Percentiles rank a stretch among this genome's conserved stretches.
phyloP scores from a whole-genome alignment of 2,329 filamentous ascomycete genomes.

The Sclerotinia sclerotiorum region DNA sequence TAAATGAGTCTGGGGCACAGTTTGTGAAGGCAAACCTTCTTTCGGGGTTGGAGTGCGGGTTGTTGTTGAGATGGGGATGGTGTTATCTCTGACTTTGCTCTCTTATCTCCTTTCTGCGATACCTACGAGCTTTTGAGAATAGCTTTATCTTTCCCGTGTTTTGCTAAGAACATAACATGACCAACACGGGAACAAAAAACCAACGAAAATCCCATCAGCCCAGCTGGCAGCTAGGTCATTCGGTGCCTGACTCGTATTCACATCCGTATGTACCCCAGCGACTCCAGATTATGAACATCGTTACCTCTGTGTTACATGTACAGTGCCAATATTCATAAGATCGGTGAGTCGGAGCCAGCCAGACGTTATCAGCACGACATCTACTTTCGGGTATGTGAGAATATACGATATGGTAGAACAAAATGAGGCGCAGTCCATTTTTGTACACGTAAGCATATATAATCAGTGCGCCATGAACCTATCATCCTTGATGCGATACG shows the following conservation, averaged over 20 bases:
- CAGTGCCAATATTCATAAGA: not conserved
- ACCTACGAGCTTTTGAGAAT: not conserved
- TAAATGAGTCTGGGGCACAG: not conserved
- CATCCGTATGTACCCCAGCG: not conserved
- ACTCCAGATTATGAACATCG: not conserved
- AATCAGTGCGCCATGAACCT: not conserved
- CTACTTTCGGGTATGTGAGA: not conserved
- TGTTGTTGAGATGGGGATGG: not conserved
- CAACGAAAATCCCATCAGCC: not conserved
- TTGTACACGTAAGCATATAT: not conserved
- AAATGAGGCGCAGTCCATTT: not conserved
- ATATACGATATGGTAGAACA: conserved; percentile 8
- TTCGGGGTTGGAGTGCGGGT: not conserved
- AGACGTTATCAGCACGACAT: conserved; percentile 6
- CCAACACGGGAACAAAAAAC: not conserved
- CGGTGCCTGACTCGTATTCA: conserved; percentile 17
- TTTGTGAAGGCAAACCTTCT: not conserved
- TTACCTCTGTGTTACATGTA: not conserved
- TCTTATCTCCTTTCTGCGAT: conserved; percentile 12
- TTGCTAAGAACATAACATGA: not conserved
- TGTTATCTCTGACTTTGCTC: not conserved
- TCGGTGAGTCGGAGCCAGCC: not conserved
- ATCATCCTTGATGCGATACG: not conserved
- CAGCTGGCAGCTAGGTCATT: not conserved
- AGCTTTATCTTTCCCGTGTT: not conserved